These are phyloP conservation scores for Blastobotrys muscicola DNA, from an alignment of 805 yeast species.

Conservation along the genomic window DNA sequence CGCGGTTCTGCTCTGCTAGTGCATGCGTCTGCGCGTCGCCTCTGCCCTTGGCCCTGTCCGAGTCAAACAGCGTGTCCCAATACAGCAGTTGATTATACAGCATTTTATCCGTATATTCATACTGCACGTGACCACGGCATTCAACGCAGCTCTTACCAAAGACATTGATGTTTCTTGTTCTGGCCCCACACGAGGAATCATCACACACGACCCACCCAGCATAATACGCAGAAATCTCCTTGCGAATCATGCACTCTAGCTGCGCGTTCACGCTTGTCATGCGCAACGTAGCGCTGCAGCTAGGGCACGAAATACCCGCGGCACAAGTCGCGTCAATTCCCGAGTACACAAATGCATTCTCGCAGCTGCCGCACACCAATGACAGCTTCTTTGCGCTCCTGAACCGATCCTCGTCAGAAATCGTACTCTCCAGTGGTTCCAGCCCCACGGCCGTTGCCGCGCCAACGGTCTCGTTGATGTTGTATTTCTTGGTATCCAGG, in stretches of 20 bases:
- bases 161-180: constrained; percentile 78
- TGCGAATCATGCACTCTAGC: constrained; percentile 61
- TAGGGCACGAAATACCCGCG: constrained; percentile 61
- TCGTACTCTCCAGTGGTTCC: constrained; percentile 71
- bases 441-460: constrained; percentile 22
- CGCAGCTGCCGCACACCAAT: constrained; percentile 53
- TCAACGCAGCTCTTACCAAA: constrained; percentile 78
- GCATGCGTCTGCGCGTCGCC: constrained; percentile 38
- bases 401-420: constrained; percentile 77
- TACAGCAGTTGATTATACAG: constrained; percentile 81
- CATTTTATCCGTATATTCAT: constrained; percentile 65
- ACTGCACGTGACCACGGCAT: constrained; percentile 72
- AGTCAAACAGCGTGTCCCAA: constrained; percentile 69
- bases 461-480: constrained; percentile 20
- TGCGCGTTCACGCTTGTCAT: constrained; percentile 55
- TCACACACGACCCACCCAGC: constrained; percentile 83
- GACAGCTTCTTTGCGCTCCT: constrained; percentile 47
- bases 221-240: constrained; percentile 66
- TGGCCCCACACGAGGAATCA: constrained; percentile 69
- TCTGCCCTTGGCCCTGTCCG: constrained; percentile 56
- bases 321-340: constrained; percentile 54
- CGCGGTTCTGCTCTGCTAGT: constrained; percentile 70
- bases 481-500: constrained; percentile 58
- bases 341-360: constrained; percentile 50
- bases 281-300: constrained; percentile 46